A percentile compares a stretch with the other conserved stretches of the same genome.
These are phyloP conservation scores for Graphiopsis chlorocephala DNA, from an alignment of 2,329 filamentous ascomycete species.

Conservation along the genomic window DNA sequence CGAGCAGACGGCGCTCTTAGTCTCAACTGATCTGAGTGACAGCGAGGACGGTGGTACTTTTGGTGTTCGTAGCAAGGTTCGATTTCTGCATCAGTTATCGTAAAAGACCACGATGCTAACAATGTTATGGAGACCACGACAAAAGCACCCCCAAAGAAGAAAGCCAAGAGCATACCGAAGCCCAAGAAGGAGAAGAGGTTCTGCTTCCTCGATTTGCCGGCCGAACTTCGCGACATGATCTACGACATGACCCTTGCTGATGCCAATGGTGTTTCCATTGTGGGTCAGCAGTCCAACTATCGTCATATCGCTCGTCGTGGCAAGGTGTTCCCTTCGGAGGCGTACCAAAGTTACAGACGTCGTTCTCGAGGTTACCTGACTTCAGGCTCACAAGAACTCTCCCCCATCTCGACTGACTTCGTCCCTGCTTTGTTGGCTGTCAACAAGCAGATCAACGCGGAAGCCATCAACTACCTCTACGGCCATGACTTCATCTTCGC, in stretches of 20 bases:
- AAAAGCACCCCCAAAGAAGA: not conserved
- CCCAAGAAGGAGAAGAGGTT: constrained; percentile 12
- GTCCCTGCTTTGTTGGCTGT: constrained; percentile 29
- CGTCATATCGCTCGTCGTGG: constrained; percentile 2
- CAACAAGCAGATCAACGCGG: constrained; percentile 28
- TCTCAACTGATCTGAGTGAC: not conserved
- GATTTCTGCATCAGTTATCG: not conserved
- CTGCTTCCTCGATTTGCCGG: constrained; percentile 15
- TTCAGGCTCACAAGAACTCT: not conserved
- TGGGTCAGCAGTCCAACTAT: not conserved
- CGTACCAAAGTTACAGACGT: not conserved
- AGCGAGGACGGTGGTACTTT: not conserved
- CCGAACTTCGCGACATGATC: constrained; percentile 19
- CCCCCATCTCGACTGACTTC: constrained; percentile 6
- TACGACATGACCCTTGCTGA: constrained; percentile 15
- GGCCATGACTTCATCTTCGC: constrained; percentile 25
- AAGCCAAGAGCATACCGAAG: not conserved
- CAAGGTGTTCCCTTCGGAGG: not conserved
- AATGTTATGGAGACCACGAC: not conserved
- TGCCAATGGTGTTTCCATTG: constrained; percentile 5
- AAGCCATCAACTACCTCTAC: constrained; percentile 30
- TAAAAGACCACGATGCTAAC: not conserved
- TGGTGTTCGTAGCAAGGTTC: not conserved
- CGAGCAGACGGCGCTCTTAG: not conserved
- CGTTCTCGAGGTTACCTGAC: not conserved